Base-by-base conservation (phyloP, 345 rosid genomes). In the Physaria fendleri region DNA sequence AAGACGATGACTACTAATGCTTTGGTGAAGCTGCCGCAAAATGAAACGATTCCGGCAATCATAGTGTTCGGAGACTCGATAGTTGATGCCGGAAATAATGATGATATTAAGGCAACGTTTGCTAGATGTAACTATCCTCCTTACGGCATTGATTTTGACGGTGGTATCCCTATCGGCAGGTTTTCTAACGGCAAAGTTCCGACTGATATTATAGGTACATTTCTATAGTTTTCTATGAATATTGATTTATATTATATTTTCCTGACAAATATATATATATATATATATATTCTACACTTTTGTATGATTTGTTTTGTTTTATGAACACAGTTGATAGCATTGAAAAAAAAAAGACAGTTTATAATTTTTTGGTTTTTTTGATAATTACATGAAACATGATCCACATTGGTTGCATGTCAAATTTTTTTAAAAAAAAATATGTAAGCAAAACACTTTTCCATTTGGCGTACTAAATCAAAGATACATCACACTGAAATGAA, bases 31-130 rank as follows among this genome's bases (percentile, higher is more conserved):
- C 33, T 47, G n/a, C 59, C 72, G 3, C 38, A 44, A 47, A 83
- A 82, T 17, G 40, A 16, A 34, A 82, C 77, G 4, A 2, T 82
- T 3, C 81, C 89, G 2, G 87, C 87, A 2, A 1, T 87, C 0
- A 38, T 82, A 11, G 85, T 73, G 51, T 90, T 90, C 5, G 94
- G 91, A 17, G 97, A 85, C 56, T 90, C 97, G 2, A 81, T 90
- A 4, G 82, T 82, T 1, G 97, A 87, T 64, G 53, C 98, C 0
- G 96, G 98, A 20, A 91, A 87, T 52, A 91, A 87, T 74, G 83
- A 91, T 39, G 25, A 77, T 23, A 30, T 67, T 9, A 27, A 77
- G 11, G 4, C 5, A 22, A 81, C 95, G 3, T 2, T 71, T 2
- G 23, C 74, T 27, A 85, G 81, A 77, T 68, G 82, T 71, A 60